Conservation (phyloP, 495 filamentous ascomycete species). For the Chaetomium fimeti region DNA sequence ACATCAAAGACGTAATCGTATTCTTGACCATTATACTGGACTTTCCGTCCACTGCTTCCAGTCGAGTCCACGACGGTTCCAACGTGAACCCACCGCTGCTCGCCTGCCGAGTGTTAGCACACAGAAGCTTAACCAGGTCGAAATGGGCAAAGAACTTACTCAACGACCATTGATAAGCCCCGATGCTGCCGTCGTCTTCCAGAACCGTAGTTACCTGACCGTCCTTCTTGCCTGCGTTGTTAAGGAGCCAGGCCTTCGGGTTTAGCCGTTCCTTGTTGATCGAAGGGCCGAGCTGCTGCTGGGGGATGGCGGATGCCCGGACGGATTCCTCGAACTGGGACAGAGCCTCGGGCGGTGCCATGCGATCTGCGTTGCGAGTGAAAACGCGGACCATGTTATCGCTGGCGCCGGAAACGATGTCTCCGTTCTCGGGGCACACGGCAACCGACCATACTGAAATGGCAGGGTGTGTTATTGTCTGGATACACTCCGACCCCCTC, state of each 20-base stretch:
- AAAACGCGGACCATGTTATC: constrained; percentile 86
- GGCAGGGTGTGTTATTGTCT: constrained; percentile 96
- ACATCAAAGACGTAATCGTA: constrained; percentile 99
- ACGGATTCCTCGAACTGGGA: constrained; percentile 77
- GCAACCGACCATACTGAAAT: constrained; percentile 95
- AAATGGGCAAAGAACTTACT: constrained; percentile 28
- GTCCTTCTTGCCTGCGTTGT: constrained; percentile 82
- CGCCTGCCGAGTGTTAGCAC: constrained; percentile 32
- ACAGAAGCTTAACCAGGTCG: too few species aligned
- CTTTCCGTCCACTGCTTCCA: constrained; percentile 71
- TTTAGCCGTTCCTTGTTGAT: constrained; percentile 89
- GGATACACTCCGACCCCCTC: constrained; percentile 76
- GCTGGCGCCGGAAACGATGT: constrained; percentile 90
- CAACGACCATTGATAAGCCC: constrained; percentile 76
- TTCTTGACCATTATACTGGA: constrained; percentile 77
- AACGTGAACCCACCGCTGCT: constrained; percentile 72
- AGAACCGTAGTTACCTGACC: constrained; percentile 90
- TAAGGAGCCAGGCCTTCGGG: constrained; percentile 76
- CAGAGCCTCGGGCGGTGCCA: constrained; percentile 57
- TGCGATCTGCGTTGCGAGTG: constrained; percentile 66
- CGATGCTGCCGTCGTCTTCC: constrained; percentile 74
- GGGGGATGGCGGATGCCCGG: constrained; percentile 77
- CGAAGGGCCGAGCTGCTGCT: constrained; percentile 65
- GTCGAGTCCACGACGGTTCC: constrained; percentile 91
- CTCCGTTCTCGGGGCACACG: constrained; percentile 73